A percentile compares a stretch with the other conserved stretches of the same genome.
Conservation (phyloP, 352 stramenopile species). For the Globisporangium viniferum region DNA sequence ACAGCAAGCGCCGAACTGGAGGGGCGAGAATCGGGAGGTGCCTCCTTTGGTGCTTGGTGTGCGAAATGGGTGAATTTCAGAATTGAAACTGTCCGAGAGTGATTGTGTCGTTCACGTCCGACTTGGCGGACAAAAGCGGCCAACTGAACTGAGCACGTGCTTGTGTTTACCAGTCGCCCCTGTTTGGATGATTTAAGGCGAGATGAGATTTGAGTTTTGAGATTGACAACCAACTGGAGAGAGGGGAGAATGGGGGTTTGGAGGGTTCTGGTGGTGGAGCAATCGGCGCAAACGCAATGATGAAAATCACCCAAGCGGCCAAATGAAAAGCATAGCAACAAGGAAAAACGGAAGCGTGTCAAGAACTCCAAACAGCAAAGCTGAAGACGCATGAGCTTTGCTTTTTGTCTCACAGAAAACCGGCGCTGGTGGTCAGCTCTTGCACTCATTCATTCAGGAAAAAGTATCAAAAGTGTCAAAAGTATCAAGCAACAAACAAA, state of each 20-base stretch:
- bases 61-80: background rate
- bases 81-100: background rate
- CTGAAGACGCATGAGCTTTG: background rate
- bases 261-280: background rate
- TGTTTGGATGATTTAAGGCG: slow-evolving; percentile 6
- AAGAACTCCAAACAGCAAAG: slow-evolving; percentile 2
- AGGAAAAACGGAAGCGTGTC: background rate
- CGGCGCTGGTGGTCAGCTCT: background rate
- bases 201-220: background rate
- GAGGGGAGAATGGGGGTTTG: background rate
- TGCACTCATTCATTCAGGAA: background rate
- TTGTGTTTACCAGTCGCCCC: background rate
- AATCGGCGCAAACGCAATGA: slow-evolving; percentile 3
- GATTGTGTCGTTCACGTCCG: background rate
- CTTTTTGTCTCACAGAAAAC: slow-evolving; percentile 2
- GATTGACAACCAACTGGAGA: background rate
- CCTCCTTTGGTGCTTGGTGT: background rate
- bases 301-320: too few species aligned
- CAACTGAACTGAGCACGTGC: background rate
- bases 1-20: background rate
- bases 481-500: background rate
- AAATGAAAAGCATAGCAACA: background rate
- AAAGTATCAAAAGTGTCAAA: background rate
- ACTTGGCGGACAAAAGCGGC: background rate
- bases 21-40: background rate